Percentiles rank a stretch among this genome's conserved stretches.
phyloP scores from a whole-genome alignment of 495 filamentous ascomycete species.

The Mytilinidion resinicola region DNA sequence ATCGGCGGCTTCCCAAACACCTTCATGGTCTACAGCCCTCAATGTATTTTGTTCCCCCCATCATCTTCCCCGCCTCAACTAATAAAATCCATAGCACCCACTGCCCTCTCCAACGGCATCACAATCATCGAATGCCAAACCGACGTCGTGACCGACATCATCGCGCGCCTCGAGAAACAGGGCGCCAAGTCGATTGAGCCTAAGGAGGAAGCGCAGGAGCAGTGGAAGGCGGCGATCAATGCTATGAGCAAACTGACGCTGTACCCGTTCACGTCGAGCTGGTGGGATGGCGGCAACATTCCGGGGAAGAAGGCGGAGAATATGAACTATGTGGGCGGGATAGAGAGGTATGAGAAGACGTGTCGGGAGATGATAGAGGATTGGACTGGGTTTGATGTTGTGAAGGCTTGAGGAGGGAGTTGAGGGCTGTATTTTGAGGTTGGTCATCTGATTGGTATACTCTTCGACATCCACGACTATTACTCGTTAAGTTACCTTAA shows the following conservation, averaged over 20 bases:
- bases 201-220: conserved; percentile 15
- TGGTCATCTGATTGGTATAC: background rate
- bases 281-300: conserved; percentile 29
- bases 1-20: conserved; percentile 22
- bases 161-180: conserved; percentile 9
- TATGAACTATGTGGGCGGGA: conserved; percentile 24
- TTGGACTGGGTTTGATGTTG: conserved; percentile 29
- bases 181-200: conserved; percentile 21
- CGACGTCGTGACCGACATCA: conserved; percentile 21
- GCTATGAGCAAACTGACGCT: conserved; percentile 16
- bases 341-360: conserved; percentile 21
- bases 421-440: background rate
- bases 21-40: conserved; percentile 22
- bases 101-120: conserved; percentile 27
- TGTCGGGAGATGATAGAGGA: conserved; percentile 24
- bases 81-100: conserved; percentile 21
- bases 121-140: conserved; percentile 23
- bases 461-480: no score
- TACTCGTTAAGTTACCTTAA: no score
- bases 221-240: conserved; percentile 24
- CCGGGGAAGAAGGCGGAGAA: conserved; percentile 28
- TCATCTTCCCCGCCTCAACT: background rate
- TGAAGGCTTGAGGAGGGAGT: background rate
- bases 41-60: background rate
- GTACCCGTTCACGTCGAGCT: conserved; percentile 23